These are phyloP conservation scores for Leptographium galeiforme DNA, from an alignment of 2,329 filamentous ascomycete genomes.

Conservation along the genomic window DNA sequence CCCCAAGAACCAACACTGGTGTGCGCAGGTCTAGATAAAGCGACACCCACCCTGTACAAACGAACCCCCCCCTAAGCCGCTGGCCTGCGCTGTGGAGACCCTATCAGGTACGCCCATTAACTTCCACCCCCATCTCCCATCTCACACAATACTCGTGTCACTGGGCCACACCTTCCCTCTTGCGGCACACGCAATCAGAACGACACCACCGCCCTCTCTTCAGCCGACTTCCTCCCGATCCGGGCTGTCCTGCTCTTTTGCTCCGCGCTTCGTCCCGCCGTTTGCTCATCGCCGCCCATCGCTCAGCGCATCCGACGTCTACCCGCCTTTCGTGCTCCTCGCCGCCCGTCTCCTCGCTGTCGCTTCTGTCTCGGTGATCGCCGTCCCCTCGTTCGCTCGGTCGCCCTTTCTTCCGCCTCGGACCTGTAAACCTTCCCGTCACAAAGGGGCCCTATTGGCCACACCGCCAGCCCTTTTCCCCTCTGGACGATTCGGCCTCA, in stretches of 20 bases:
- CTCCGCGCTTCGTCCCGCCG: not conserved
- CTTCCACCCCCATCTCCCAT: not conserved
- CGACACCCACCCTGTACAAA: not conserved
- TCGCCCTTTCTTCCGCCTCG: too few relatives aligned
- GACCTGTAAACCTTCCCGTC: too few relatives aligned
- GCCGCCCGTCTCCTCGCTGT: not conserved
- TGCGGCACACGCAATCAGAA: not conserved
- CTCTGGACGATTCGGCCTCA: too few relatives aligned
- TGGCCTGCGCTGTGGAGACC: not conserved
- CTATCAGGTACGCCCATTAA: constrained; percentile 1
- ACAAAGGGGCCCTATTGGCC: too few relatives aligned
- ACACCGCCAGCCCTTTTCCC: too few relatives aligned
- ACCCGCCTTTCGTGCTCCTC: not conserved
- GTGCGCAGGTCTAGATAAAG: not conserved
- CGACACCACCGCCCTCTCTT: not conserved
- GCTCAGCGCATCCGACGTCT: not conserved
- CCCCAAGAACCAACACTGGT: too few relatives aligned
- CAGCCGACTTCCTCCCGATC: not conserved
- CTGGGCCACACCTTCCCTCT: not conserved
- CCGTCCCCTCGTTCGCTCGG: too few relatives aligned
- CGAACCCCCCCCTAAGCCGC: not conserved
- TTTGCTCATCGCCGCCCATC: not conserved
- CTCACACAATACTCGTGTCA: constrained; percentile 1
- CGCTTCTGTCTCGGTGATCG: too few relatives aligned
- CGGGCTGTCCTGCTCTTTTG: not conserved